Evolutionary conservation across 1,284 basidiomycete genomes (phyloP).

Genomic region (Amylostereum areolatum): DNA sequence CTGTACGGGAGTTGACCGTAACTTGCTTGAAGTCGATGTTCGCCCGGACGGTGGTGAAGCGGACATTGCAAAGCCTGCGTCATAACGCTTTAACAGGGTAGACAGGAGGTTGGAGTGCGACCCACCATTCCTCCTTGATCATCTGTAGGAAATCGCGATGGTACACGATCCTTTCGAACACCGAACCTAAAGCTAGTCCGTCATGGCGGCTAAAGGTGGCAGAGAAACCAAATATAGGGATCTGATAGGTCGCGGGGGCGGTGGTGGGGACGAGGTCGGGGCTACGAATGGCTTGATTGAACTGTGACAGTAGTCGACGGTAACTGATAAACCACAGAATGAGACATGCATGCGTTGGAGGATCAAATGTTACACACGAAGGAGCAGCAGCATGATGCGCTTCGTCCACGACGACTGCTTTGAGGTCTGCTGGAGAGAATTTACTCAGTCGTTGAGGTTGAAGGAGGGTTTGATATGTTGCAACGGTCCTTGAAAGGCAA

Average conservation of each 20-base stretch:
- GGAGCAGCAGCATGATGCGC: constrained; percentile 93
- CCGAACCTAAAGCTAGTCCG: constrained; percentile 81
- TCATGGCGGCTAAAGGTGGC: constrained; percentile 95
- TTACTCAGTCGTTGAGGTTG: constrained; percentile 67
- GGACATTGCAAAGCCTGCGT: constrained; percentile 78
- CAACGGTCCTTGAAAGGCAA: constrained; percentile 62
- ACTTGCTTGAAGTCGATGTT: constrained; percentile 67
- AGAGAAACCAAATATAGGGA: constrained; percentile 92
- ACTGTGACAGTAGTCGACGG: constrained; percentile 71
- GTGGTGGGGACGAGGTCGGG: constrained; percentile 36
- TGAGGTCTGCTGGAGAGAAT: constrained; percentile 69
- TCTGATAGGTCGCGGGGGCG: constrained; percentile 30
- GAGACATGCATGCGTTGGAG: no score
- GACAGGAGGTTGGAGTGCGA: constrained; percentile 1
- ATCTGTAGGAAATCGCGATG: constrained; percentile 91
- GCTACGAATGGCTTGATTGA: constrained; percentile 55
- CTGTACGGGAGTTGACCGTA: constrained; percentile 55
- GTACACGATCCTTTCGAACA: constrained; percentile 91
- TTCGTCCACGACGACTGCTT: constrained; percentile 88
- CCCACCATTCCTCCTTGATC: constrained; percentile 88
- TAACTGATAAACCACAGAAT: constrained; percentile 43
- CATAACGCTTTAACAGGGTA: neutral
- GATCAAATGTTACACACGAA: constrained; percentile 50
- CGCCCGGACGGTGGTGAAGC: constrained; percentile 77
- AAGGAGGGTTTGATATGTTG: constrained; percentile 87